Percentiles rank a stretch among this genome's conserved stretches.
Conservation (phyloP, 441 rosid species). For the Populus hybrid region DNA sequence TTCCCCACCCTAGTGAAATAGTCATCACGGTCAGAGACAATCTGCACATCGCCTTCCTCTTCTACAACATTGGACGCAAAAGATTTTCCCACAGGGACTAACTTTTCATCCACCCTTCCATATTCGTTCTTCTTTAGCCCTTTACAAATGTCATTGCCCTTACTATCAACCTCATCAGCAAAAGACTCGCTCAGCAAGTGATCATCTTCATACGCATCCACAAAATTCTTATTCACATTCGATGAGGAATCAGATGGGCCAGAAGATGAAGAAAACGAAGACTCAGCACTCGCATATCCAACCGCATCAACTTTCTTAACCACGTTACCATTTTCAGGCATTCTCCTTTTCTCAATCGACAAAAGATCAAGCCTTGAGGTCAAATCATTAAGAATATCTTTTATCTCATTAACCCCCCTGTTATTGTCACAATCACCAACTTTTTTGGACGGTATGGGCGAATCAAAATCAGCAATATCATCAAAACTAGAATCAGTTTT, state of each 20-base stretch:
- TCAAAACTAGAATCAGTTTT: conserved; percentile 37
- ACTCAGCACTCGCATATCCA: conserved; percentile 40
- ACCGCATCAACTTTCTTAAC: conserved; percentile 23
- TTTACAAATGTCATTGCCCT: conserved; percentile 8
- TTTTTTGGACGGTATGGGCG: conserved; percentile 45
- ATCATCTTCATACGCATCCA: conserved; percentile 23
- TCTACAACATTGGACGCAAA: conserved; percentile 31
- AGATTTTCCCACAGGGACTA: conserved; percentile 26
- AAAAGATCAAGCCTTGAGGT: conserved; percentile 70
- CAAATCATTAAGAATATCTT: conserved; percentile 75
- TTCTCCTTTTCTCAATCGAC: conserved; percentile 63
- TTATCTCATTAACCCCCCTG: conserved; percentile 51
- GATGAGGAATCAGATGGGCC: conserved; percentile 33
- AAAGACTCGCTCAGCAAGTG: conserved; percentile 14
- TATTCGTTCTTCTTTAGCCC: conserved; percentile 18
- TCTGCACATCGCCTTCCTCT: conserved; percentile 21
- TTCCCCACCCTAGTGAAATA: conserved; percentile 20
- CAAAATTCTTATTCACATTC: conserved; percentile 16
- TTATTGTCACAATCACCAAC: conserved; percentile 17
- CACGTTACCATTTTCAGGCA: conserved; percentile 24
- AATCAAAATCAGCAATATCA: conserved; percentile 63
- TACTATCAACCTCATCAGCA: conserved; percentile 16
- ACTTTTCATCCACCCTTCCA: conserved; percentile 18
- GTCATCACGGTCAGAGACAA: conserved; percentile 15
- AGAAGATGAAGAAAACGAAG: conserved; percentile 42